Base-by-base conservation (phyloP, 208 protist genomes). In the Tritrichomonas foetus region DNA sequence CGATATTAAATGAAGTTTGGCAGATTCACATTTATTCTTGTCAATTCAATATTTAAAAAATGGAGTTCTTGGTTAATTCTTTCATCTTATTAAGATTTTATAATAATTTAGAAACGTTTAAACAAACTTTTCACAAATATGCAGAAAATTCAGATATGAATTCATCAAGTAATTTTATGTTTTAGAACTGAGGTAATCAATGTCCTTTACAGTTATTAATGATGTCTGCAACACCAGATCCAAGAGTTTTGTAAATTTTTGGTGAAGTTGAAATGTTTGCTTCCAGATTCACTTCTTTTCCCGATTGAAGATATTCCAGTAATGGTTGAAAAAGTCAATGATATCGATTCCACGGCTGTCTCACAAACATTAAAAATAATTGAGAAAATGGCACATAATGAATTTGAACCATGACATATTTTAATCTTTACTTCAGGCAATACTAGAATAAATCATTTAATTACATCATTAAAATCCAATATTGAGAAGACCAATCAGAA, bases 181-280 rank as follows among this genome's bases (percentile, higher is more conserved):
- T n/a, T n/a, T n/a, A n/a, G n/a, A n/a, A n/a, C n/a, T n/a, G n/a
- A n/a, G n/a, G n/a, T n/a, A n/a, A 36, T 13, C 27, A 50, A 3
- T 30, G 33, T 57, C 16, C 41, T 25, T 53, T 53, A 39, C 78
- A 89, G 0, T 57, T 89, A 36, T 53, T 89, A n/a, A 89, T 57
- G 78, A 89, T 89, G 78, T 55, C 78, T 39, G 78, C 78, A 39
- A 89, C 78, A 39, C 78, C 78, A 39, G 78, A 89, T 89, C 11
- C 9, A 2, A 5, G 47, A 39, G 30, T 61, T 16, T 33, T 13
- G 9, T 39, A 89, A 39, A 14, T 25, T 16, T 89, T 89, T 30
- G 20, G 30, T 0, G 27, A 61, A 5, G 53, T 89, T 16, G 11
- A 89, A 16, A 14, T 14, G 2, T 39, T 89, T 13, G 2, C 41